These are phyloP conservation scores for Passiflora organensis DNA, from an alignment of 345 rosid species.

Conservation along the genomic window DNA sequence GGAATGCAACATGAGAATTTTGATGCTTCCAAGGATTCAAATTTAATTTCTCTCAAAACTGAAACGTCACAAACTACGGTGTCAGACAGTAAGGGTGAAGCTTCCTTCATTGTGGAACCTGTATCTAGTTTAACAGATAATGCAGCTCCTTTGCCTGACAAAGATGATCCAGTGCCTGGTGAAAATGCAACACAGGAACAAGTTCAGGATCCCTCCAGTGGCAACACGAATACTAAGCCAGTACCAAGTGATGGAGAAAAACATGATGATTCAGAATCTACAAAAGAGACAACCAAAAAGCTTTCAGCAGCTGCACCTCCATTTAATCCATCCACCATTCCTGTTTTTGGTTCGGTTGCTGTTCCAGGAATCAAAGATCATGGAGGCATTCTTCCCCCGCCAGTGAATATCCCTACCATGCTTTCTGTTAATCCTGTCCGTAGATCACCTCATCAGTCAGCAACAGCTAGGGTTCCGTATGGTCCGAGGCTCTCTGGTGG, in stretches of 20 bases:
- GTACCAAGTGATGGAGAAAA: constrained; percentile 47
- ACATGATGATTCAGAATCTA: constrained; percentile 55
- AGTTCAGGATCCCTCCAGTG: constrained; percentile 29
- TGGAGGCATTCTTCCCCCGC: constrained; percentile 91
- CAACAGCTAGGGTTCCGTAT: constrained; percentile 90
- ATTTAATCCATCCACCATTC: constrained; percentile 71
- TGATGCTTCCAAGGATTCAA: constrained; percentile 23
- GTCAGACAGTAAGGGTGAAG: constrained; percentile 21
- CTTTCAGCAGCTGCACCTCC: constrained; percentile 98
- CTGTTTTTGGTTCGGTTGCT: constrained; percentile 69
- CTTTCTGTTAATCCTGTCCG: constrained; percentile 63
- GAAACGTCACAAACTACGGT: constrained; percentile 21
- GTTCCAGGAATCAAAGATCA: constrained; percentile 78
- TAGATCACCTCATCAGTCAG: constrained; percentile 89
- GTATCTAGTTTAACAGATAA: constrained; percentile 21
- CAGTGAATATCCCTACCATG: constrained; percentile 76
- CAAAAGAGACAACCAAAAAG: constrained; percentile 73
- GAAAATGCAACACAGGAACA: constrained; percentile 32
- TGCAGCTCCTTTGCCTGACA: constrained; percentile 21
- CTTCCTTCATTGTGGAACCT: constrained; percentile 30
- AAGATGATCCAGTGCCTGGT: constrained; percentile 30
- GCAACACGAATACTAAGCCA: constrained; percentile 29
- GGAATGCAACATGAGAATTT: constrained; percentile 22
- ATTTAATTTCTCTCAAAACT: constrained; percentile 15
- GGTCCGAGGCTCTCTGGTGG: constrained; percentile 95